Evolutionary conservation across 768 basidiomycete genomes (phyloP).

Genomic region (Erythrobasidium yunnanense): DNA sequence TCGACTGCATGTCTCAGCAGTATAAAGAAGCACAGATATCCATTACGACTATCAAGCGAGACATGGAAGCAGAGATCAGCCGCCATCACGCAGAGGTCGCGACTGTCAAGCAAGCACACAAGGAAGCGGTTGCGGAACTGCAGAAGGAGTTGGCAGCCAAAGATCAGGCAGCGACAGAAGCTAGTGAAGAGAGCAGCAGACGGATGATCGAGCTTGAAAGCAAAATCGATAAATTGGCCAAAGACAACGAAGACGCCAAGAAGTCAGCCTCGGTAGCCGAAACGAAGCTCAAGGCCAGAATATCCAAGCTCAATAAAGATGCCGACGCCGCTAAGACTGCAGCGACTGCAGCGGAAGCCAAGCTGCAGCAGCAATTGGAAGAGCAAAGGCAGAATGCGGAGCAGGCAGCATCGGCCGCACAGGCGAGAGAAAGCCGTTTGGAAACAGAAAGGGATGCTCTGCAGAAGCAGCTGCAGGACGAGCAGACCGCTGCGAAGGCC

Average conservation of each 20-base stretch:
- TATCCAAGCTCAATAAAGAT: background rate
- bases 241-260: background rate
- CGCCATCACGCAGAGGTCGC: too few relatives aligned
- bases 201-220: background rate
- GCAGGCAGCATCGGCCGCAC: background rate
- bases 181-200: background rate
- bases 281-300: background rate
- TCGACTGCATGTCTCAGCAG: too few relatives aligned
- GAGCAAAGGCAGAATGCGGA: background rate
- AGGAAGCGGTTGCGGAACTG: background rate
- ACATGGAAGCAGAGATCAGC: too few relatives aligned
- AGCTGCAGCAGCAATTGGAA: conserved; percentile 3
- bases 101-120: background rate
- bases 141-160: background rate
- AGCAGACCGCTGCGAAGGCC: background rate
- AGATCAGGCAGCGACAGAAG: background rate
- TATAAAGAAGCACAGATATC: too few relatives aligned
- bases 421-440: background rate
- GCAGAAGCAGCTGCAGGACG: background rate
- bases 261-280: background rate
- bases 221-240: background rate
- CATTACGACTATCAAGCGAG: too few relatives aligned
- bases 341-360: background rate
- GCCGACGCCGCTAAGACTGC: background rate
- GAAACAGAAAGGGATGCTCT: background rate